phyloP scores from a whole-genome alignment of 306 rosid species.

The Lupinus albus region DNA sequence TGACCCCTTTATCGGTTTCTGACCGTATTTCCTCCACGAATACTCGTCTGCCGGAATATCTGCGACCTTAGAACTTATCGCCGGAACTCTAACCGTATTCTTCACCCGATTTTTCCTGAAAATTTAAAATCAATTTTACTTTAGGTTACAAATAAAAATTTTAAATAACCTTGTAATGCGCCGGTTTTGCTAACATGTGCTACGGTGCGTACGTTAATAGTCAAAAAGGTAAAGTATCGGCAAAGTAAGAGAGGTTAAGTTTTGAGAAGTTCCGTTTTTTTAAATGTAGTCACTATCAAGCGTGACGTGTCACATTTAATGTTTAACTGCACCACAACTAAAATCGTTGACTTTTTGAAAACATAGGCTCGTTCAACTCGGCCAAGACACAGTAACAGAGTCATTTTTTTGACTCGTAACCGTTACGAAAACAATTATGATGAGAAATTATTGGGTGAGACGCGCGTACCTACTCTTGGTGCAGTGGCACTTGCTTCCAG shows the following conservation, averaged over 20 bases:
- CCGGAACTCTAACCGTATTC: slow-evolving; percentile 75
- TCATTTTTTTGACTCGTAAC: neutral
- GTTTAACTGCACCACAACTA: slow-evolving; percentile 40
- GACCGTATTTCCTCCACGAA: slow-evolving; percentile 96
- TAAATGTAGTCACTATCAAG: slow-evolving; percentile 47
- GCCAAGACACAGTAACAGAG: neutral
- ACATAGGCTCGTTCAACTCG: neutral
- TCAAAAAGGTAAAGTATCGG: slow-evolving; percentile 5
- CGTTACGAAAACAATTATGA: neutral
- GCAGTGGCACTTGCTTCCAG: slow-evolving; percentile 83
- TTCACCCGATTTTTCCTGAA: slow-evolving; percentile 84
- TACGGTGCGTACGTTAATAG: slow-evolving; percentile 13
- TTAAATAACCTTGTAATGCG: neutral
- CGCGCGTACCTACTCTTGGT: slow-evolving; percentile 68
- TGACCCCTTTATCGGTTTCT: slow-evolving; percentile 90
- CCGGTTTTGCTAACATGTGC: slow-evolving; percentile 16
- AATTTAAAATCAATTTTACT: too few species aligned
- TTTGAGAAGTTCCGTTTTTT: slow-evolving; percentile 18
- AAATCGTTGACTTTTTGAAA: slow-evolving; percentile 51
- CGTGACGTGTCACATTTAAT: slow-evolving; percentile 41
- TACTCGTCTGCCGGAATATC: slow-evolving; percentile 89
- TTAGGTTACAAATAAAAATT: neutral
- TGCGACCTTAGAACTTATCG: slow-evolving; percentile 78
- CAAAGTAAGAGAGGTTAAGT: slow-evolving; percentile 14
- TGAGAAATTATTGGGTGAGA: neutral